These are phyloP conservation scores for Durio zibethinus DNA, from an alignment of 345 rosid genomes.

Conservation along the genomic window DNA sequence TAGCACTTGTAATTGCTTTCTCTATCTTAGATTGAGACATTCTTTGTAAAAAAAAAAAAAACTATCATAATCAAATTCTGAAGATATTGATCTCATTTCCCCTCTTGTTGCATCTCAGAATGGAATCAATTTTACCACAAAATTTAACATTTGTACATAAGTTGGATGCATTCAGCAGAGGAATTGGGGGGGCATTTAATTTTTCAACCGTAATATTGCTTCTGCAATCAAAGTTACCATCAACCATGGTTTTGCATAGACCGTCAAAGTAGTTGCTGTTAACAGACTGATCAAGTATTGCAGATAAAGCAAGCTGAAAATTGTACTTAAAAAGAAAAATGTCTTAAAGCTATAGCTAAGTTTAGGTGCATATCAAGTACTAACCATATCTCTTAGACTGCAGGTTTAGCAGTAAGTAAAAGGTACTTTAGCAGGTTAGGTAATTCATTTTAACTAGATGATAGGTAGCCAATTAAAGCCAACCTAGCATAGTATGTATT, in stretches of 20 bases:
- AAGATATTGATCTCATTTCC: no score
- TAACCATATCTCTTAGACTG: neutral
- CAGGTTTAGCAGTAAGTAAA: constrained; percentile 1
- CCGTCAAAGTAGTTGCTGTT: constrained; percentile 2
- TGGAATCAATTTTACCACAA: neutral
- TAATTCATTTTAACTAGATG: neutral
- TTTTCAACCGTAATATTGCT: neutral
- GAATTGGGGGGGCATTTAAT: neutral
- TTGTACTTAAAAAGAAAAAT: neutral
- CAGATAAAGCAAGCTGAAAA: neutral
- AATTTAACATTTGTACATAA: neutral
- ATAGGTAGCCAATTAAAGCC: neutral
- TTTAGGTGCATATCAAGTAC: neutral
- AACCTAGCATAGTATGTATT: neutral
- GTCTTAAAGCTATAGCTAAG: neutral
- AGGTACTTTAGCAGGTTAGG: neutral
- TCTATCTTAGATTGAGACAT: no score
- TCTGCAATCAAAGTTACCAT: neutral
- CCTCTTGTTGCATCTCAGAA: neutral
- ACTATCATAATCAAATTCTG: no score
- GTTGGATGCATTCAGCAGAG: neutral
- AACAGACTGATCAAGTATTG: neutral
- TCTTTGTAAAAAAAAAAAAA: no score
- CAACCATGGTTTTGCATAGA: neutral
- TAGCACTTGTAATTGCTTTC: no score